phyloP scores from a whole-genome alignment of 2,329 filamentous ascomycete species.

The Fusarium gaditjirri region DNA sequence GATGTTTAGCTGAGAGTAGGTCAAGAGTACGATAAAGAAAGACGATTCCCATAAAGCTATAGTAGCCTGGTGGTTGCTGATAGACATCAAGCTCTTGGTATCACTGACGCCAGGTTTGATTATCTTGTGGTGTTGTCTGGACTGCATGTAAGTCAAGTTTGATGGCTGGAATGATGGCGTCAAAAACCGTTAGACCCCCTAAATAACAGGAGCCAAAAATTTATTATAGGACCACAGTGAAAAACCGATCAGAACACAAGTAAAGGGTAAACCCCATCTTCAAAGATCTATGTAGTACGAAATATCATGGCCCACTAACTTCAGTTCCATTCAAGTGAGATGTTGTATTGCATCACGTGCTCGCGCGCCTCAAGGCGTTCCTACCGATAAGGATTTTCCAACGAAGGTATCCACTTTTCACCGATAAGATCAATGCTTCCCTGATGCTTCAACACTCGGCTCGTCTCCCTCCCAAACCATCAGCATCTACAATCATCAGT shows the following conservation, averaged over 20 bases:
- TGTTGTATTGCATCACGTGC: not conserved
- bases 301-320: not conserved
- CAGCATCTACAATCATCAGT: conserved; percentile 8
- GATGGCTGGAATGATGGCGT: conserved; percentile 3
- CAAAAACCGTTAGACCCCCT: not conserved
- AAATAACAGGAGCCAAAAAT: not conserved
- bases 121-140: rapidly evolving
- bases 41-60: not conserved
- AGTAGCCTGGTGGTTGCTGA: not conserved
- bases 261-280: rapidly evolving
- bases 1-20: not conserved
- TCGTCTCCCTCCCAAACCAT: not conserved
- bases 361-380: not conserved
- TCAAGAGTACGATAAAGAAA: too few relatives aligned
- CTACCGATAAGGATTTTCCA: conserved; percentile 23
- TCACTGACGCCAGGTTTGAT: not conserved
- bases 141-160: not conserved
- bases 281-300: not conserved
- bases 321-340: not conserved
- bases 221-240: too few relatives aligned
- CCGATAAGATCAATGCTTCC: conserved; percentile 29
- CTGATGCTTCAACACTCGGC: not conserved
- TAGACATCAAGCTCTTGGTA: not conserved
- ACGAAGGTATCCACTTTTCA: conserved; percentile 20
- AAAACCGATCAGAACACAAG: not conserved